phyloP scores from a whole-genome alignment of 805 yeast species.

The Yueomyces sinensis region DNA sequence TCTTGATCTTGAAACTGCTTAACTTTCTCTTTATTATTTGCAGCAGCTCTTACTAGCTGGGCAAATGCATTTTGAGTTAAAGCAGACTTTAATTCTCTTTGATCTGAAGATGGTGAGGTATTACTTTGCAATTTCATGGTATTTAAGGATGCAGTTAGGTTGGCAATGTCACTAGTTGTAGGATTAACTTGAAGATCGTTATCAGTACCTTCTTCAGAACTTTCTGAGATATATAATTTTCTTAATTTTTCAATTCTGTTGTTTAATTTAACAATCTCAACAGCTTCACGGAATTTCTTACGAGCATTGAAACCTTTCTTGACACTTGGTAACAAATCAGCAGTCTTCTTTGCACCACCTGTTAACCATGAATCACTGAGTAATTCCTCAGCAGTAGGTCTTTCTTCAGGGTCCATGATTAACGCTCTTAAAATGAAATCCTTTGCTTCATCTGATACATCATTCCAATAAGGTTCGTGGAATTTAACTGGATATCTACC shows the following conservation, averaged over 20 bases:
- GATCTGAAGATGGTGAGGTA: constrained; percentile 3
- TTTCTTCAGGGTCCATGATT: constrained; percentile 47
- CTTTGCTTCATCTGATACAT: constrained; percentile 69
- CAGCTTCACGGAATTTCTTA: constrained; percentile 71
- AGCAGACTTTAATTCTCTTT: constrained; percentile 23
- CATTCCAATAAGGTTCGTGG: constrained; percentile 78
- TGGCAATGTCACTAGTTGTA: constrained; percentile 6
- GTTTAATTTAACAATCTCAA: constrained; percentile 69
- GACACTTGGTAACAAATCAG: constrained; percentile 71
- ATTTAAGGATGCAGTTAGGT: constrained; percentile 11
- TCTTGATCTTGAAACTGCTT: constrained; percentile 10
- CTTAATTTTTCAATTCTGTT: constrained; percentile 66
- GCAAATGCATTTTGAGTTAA: constrained; percentile 46
- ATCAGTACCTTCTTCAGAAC: constrained; percentile 30
- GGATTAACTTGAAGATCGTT: constrained; percentile 19
- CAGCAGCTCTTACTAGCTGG: constrained; percentile 58
- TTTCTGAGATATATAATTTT: constrained; percentile 36
- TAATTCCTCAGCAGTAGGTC: constrained; percentile 59
- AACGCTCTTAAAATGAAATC: constrained; percentile 61
- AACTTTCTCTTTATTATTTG: constrained; percentile 38
- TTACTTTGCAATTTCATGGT: constrained; percentile 2
- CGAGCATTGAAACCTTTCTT: constrained; percentile 75
- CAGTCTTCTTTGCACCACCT: constrained; percentile 30
- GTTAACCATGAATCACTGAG: constrained; percentile 68
- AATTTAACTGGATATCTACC: constrained; percentile 68